Conservation (phyloP, 495 filamentous ascomycete species). For the Xylaria bambusicola region DNA sequence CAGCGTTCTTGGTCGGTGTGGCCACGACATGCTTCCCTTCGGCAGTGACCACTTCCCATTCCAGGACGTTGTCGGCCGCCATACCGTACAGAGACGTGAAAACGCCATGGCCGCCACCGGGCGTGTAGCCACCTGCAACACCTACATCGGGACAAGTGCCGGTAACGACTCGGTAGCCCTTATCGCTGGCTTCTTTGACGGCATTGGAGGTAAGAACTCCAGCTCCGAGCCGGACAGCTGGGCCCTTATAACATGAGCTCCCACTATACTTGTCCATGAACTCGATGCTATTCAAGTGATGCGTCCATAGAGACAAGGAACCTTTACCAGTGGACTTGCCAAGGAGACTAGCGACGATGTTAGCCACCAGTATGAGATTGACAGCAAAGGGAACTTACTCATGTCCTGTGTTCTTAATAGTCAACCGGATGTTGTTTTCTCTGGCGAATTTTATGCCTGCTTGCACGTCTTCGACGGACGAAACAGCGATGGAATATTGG, state of each 20-base stretch:
- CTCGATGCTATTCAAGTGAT: slow-evolving; percentile 51
- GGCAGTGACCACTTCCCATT: slow-evolving; percentile 58
- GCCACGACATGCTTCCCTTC: slow-evolving; percentile 45
- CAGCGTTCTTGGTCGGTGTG: slow-evolving; percentile 44
- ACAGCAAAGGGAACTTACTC: too few species aligned
- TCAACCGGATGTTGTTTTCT: slow-evolving; percentile 37
- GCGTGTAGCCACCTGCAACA: slow-evolving; percentile 49
- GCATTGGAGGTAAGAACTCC: slow-evolving; percentile 54
- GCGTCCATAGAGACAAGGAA: slow-evolving; percentile 59
- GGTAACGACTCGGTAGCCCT: slow-evolving; percentile 47
- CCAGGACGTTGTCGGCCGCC: slow-evolving; percentile 58
- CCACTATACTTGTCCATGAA: slow-evolving; percentile 37
- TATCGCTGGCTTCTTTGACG: slow-evolving; percentile 38
- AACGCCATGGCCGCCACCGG: slow-evolving; percentile 61
- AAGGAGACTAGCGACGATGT: too few species aligned
- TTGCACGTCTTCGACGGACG: slow-evolving; percentile 31
- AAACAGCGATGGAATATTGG: slow-evolving; percentile 53
- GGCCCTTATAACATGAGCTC: slow-evolving; percentile 39
- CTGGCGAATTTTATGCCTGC: slow-evolving; percentile 47
- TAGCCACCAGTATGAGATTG: too few species aligned
- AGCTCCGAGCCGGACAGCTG: slow-evolving; percentile 54
- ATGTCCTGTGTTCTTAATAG: slow-evolving; percentile 45
- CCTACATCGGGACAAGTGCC: slow-evolving; percentile 49
- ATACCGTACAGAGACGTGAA: slow-evolving; percentile 56
- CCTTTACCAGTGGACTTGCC: slow-evolving; percentile 54